phyloP scores from a whole-genome alignment of 768 basidiomycete species.

The Sistotremastrum niveocremeum region DNA sequence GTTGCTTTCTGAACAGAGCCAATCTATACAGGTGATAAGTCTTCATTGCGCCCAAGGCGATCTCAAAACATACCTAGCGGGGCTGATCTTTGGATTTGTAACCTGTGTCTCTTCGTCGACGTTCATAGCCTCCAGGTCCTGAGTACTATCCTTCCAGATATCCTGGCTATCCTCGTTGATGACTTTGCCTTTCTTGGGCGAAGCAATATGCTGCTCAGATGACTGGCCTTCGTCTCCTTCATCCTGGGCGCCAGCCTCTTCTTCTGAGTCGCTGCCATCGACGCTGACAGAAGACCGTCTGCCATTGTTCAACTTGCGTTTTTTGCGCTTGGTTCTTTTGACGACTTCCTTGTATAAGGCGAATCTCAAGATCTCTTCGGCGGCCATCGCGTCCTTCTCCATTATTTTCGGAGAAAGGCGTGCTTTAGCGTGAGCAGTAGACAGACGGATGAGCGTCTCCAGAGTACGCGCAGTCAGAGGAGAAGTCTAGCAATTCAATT shows the following conservation, averaged over 20 bases:
- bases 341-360: constrained; percentile 97
- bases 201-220: constrained; percentile 24
- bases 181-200: constrained; percentile 28
- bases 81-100: constrained; percentile 47
- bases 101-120: constrained; percentile 27
- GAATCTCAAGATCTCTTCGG: constrained; percentile 92
- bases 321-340: constrained; percentile 67
- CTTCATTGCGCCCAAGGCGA: neutral
- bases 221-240: constrained; percentile 14
- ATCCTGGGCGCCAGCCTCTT: constrained; percentile 37
- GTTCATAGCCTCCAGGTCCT: constrained; percentile 22
- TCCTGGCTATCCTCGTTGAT: constrained; percentile 55
- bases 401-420: constrained; percentile 79
- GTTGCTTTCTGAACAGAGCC: constrained; percentile 64
- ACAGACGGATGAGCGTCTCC: constrained; percentile 94
- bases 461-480: constrained; percentile 96
- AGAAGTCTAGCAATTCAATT: constrained; percentile 53
- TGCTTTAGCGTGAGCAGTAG: constrained; percentile 96
- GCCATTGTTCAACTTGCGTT: constrained; percentile 72
- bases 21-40: constrained; percentile 31
- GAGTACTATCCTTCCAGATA: constrained; percentile 42
- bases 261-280: constrained; percentile 28
- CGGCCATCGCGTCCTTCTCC: constrained; percentile 72
- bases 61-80: constrained; percentile 1
- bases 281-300: constrained; percentile 23